phyloP scores from a whole-genome alignment of 805 yeast genomes.

The Cyberlindnera xylosilytica region DNA sequence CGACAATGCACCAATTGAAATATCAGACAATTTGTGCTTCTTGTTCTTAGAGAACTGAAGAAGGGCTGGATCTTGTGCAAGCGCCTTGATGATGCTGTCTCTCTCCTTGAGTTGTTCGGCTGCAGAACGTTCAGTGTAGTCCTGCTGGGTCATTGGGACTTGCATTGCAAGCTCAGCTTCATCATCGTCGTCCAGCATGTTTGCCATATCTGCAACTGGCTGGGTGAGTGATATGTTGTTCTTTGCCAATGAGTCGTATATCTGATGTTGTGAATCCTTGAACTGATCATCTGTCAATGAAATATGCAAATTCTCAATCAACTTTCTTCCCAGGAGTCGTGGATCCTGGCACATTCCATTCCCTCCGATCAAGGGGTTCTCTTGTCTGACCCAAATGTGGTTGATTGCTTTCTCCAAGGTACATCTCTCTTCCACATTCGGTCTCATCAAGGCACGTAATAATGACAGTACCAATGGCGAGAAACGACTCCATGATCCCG shows the following conservation, averaged over 20 bases:
- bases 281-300: constrained; percentile 50
- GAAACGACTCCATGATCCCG: constrained; percentile 54
- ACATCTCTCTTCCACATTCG: constrained; percentile 44
- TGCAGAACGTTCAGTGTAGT: constrained; percentile 34
- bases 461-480: constrained; percentile 48
- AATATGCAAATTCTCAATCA: constrained; percentile 50
- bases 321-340: constrained; percentile 42
- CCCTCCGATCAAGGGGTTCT: constrained; percentile 40
- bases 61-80: constrained; percentile 49
- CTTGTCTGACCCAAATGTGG: constrained; percentile 55
- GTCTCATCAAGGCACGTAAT: constrained; percentile 49
- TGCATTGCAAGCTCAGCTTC: constrained; percentile 19
- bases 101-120: constrained; percentile 27
- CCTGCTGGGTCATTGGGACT: constrained; percentile 41
- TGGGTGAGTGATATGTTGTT: constrained; percentile 39
- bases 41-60: constrained; percentile 40
- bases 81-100: constrained; percentile 33
- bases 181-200: constrained; percentile 38
- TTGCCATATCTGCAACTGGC: constrained; percentile 42
- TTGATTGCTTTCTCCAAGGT: constrained; percentile 37
- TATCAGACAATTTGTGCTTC: constrained; percentile 16
- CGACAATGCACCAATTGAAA: constrained; percentile 23
- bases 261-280: constrained; percentile 18
- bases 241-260: constrained; percentile 19
- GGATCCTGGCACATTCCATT: constrained; percentile 56